These are phyloP conservation scores for Mycosarcoma maydis DNA, from an alignment of 1,284 basidiomycete genomes.

Conservation along the genomic window DNA sequence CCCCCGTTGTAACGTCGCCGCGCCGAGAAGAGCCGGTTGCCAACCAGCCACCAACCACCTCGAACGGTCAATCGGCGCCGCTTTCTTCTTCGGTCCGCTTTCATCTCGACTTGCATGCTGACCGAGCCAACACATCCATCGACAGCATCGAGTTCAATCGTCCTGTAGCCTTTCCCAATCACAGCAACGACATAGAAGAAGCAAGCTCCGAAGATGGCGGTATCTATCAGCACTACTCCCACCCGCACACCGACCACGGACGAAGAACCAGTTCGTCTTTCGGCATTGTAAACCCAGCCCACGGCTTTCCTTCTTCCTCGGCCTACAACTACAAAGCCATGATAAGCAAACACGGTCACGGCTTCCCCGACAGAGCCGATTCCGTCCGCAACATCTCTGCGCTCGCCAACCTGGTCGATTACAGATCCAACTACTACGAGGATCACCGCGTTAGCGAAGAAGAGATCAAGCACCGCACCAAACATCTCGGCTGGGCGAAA, in stretches of 20 bases:
- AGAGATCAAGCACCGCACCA: slow-evolving; percentile 47
- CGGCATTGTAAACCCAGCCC: slow-evolving; percentile 20
- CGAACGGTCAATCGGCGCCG: slow-evolving; percentile 11
- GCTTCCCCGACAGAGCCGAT: slow-evolving; percentile 50
- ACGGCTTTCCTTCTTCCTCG: slow-evolving; percentile 33
- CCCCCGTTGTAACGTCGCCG: slow-evolving; percentile 7
- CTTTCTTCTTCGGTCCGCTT: slow-evolving; percentile 33
- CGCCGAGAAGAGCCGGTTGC: neutral
- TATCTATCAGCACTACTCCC: slow-evolving; percentile 17
- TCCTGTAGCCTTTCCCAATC: neutral
- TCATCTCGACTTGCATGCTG: slow-evolving; percentile 1
- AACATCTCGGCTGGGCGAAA: slow-evolving; percentile 34
- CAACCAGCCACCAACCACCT: neutral
- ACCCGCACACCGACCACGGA: slow-evolving; percentile 23
- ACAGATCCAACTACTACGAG: slow-evolving; percentile 59
- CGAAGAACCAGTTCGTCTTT: slow-evolving; percentile 36
- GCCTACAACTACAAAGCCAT: slow-evolving; percentile 37
- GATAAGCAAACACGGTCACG: slow-evolving; percentile 47
- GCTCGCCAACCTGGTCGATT: slow-evolving; percentile 59
- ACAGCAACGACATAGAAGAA: slow-evolving; percentile 1
- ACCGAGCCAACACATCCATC: slow-evolving; percentile 7
- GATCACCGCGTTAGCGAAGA: slow-evolving; percentile 45
- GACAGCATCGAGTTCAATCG: slow-evolving; percentile 11
- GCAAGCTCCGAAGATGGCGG: slow-evolving; percentile 24
- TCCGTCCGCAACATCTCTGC: slow-evolving; percentile 58